Evolutionary conservation across 1,284 basidiomycete species (phyloP).

Genomic region (Apiotrichum veenhuisii): DNA sequence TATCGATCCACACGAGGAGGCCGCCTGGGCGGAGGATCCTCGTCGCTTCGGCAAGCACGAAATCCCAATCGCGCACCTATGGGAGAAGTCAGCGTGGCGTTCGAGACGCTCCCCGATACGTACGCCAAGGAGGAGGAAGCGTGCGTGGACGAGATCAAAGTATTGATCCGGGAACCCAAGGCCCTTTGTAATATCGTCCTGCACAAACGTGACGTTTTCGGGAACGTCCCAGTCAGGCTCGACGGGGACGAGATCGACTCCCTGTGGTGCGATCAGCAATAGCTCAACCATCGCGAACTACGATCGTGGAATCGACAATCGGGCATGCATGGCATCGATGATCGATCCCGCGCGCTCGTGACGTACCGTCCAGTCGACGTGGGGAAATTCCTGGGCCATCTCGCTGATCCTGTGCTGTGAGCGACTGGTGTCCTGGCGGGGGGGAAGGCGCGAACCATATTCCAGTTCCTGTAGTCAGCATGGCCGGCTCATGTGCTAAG

Average conservation of each 20-base stretch:
- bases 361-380: slow-evolving; percentile 18
- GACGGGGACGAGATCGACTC: slow-evolving; percentile 14
- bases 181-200: slow-evolving; percentile 15
- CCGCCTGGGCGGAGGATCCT: slow-evolving; percentile 16
- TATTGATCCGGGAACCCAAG: slow-evolving; percentile 15
- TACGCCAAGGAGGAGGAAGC: slow-evolving; percentile 14
- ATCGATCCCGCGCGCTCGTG: background rate
- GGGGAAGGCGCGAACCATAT: slow-evolving; percentile 8
- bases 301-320: no score
- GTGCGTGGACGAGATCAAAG: slow-evolving; percentile 19
- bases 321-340: no score
- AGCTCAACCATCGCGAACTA: no score
- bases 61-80: slow-evolving; percentile 16
- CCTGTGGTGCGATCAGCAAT: slow-evolving; percentile 7
- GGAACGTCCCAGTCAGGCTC: slow-evolving; percentile 14
- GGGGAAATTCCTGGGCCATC: slow-evolving; percentile 20
- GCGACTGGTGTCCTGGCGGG: background rate
- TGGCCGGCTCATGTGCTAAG: background rate
- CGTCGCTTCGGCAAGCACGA: slow-evolving; percentile 10
- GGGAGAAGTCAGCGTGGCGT: background rate
- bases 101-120: background rate
- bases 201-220: slow-evolving; percentile 16
- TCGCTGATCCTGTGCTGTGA: slow-evolving; percentile 5
- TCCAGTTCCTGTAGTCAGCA: slow-evolving; percentile 7
- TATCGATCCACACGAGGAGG: slow-evolving; percentile 11